A percentile compares a stretch with the other conserved stretches of the same genome.
These are phyloP conservation scores for Scorias spongiosa DNA, from an alignment of 2,329 filamentous ascomycete genomes.

Conservation along the genomic window DNA sequence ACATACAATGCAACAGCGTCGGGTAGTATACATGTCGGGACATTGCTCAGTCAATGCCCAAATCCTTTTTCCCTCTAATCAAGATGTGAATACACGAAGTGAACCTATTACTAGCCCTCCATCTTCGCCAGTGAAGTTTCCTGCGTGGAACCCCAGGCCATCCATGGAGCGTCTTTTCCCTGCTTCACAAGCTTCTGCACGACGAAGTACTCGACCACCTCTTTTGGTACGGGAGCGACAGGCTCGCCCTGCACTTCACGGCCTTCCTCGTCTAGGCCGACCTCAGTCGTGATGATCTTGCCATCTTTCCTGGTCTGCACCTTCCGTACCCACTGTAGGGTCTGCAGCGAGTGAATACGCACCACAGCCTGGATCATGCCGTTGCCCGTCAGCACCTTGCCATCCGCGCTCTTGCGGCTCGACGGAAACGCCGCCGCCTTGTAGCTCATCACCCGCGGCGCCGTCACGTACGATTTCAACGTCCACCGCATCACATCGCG, in stretches of 20 bases:
- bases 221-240: conserved; percentile 19
- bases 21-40: too few species aligned
- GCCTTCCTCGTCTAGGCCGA: conserved; percentile 15
- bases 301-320: conserved; percentile 6
- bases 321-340: conserved; percentile 11
- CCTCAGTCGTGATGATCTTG: conserved; percentile 10
- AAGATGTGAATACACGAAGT: too few species aligned
- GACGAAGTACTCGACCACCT: conserved; percentile 35
- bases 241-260: conserved; percentile 21
- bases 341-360: conserved; percentile 14
- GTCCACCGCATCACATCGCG: conserved; percentile 13
- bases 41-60: too few species aligned
- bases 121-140: not conserved
- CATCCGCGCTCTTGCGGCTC: conserved; percentile 7
- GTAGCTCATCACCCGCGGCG: conserved; percentile 14
- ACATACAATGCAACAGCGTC: too few species aligned
- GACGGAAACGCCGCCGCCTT: conserved; percentile 7
- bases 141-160: conserved; percentile 32
- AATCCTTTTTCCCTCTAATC: too few species aligned
- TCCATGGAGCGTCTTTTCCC: conserved; percentile 30
- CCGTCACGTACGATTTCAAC: conserved; percentile 13
- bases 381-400: conserved; percentile 9
- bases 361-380: conserved; percentile 18
- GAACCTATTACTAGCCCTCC: too few species aligned
- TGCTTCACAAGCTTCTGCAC: conserved; percentile 31